Evolutionary conservation across 306 rosid species (phyloP).

Genomic region (Ceratonia siliqua): DNA sequence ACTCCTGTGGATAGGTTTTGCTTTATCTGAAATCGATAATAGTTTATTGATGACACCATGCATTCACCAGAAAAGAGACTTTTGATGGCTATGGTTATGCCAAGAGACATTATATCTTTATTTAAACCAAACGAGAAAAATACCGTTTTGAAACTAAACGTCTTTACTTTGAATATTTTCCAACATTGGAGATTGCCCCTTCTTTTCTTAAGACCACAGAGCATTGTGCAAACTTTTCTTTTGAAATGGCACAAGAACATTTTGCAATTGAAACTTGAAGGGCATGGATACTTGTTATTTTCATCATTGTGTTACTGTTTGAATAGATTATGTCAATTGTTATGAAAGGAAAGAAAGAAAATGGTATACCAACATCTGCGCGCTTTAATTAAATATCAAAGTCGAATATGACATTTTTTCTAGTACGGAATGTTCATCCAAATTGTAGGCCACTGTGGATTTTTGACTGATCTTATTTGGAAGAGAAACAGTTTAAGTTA

Average conservation of each 20-base stretch:
- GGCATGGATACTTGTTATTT: not conserved
- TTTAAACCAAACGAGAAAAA: not conserved
- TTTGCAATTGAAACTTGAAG: not conserved
- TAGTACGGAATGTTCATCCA: not conserved
- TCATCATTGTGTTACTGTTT: not conserved
- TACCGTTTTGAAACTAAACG: not conserved
- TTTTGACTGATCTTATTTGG: not conserved
- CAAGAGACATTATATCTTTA: not conserved
- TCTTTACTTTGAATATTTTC: not conserved
- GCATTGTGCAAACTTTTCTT: not conserved
- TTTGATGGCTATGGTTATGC: not conserved
- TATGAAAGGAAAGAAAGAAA: not conserved
- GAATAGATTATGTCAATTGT: not conserved
- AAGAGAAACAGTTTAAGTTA: slow-evolving; percentile 22
- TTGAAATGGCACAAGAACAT: not conserved
- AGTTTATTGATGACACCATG: not conserved
- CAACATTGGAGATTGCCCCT: not conserved
- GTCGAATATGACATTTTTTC: not conserved
- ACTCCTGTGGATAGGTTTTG: no score
- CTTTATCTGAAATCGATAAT: not conserved
- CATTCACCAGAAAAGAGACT: not conserved
- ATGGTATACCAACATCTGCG: not conserved
- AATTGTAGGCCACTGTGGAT: not conserved
- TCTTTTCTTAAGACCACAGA: not conserved
- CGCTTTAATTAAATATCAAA: no score